Evolutionary conservation across 371 early-diverging fungal species (phyloP), one percentile per base, ranked within the genome.

Genomic region (Zopfochytrium polystomum): DNA sequence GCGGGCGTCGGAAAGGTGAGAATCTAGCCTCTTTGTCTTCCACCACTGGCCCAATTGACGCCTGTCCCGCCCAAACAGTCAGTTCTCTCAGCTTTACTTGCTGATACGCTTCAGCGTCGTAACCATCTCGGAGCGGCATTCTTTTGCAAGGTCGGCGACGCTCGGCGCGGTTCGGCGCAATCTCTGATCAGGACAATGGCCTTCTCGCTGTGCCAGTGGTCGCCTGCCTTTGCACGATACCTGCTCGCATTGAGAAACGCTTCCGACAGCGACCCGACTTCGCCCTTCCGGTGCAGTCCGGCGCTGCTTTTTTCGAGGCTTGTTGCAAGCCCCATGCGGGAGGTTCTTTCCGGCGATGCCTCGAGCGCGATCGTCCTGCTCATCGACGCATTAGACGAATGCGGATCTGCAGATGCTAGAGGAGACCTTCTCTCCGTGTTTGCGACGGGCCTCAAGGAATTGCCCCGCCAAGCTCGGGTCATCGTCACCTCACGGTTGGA

Each of bases 1-100:
- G 60, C 66, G 20, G 66, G 66, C 3, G 55, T 66, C 2, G 66
- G 66, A 27, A 66, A 66, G n/a, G n/a, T n/a, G n/a, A n/a, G n/a
- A n/a, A n/a, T n/a, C n/a, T n/a, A n/a, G n/a, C n/a, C n/a, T n/a
- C n/a, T n/a, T n/a, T n/a, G n/a, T n/a, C n/a, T n/a, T n/a, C n/a
- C n/a, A n/a, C n/a, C n/a, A n/a, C n/a, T n/a, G n/a, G n/a, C n/a
- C n/a, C n/a, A n/a, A n/a, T n/a, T n/a, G n/a, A n/a, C n/a, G n/a
- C n/a, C n/a, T n/a, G n/a, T n/a, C n/a, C n/a, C n/a, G n/a, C n/a
- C n/a, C n/a, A n/a, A n/a, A n/a, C n/a, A n/a, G 34, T 62, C 66
- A 3, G 62, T 66, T 25, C 62, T 66, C 57, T 48, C 62, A n/a
- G 66, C 46, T 6, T 63, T 35, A 29, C 33, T 62, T 55, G 62